These are phyloP conservation scores for Gleditsia sinensis DNA, from an alignment of 306 rosid species.

Conservation along the genomic window DNA sequence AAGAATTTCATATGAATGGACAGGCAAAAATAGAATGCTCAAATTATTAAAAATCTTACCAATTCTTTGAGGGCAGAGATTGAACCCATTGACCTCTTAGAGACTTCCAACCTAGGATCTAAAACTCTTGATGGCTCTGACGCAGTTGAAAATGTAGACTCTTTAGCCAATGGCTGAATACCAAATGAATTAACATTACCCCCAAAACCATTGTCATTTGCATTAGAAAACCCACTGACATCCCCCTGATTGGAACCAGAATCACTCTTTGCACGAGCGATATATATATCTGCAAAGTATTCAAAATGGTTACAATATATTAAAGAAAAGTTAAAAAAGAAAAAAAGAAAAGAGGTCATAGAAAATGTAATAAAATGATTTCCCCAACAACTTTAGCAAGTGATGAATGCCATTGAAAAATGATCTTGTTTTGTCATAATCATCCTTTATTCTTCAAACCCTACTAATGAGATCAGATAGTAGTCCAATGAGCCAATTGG, in stretches of 20 bases:
- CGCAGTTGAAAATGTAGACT: constrained; percentile 43
- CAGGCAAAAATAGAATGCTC: neutral
- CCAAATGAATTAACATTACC: constrained; percentile 46
- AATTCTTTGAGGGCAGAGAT: constrained; percentile 74
- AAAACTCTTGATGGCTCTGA: constrained; percentile 52
- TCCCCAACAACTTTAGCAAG: constrained; percentile 13
- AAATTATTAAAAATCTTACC: constrained; percentile 46
- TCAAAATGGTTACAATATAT: neutral
- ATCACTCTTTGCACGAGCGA: constrained; percentile 69
- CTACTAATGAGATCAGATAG: neutral
- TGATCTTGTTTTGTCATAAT: constrained; percentile 12
- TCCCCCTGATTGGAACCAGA: constrained; percentile 61
- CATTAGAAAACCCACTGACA: constrained; percentile 53
- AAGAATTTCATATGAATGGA: neutral
- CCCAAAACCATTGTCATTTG: constrained; percentile 59
- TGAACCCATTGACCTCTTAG: constrained; percentile 50
- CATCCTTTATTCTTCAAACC: constrained; percentile 6
- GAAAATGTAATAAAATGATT: constrained; percentile 1
- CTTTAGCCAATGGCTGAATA: constrained; percentile 56
- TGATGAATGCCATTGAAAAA: neutral
- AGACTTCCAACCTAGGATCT: constrained; percentile 51
- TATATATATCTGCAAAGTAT: constrained; percentile 63
- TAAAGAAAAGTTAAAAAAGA: neutral
- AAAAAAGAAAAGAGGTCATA: neutral
- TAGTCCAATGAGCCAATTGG: too few species aligned